Percentiles rank a stretch among this genome's conserved stretches.
Conservation (phyloP, 495 filamentous ascomycete genomes). For the Neurospora cerealis region DNA sequence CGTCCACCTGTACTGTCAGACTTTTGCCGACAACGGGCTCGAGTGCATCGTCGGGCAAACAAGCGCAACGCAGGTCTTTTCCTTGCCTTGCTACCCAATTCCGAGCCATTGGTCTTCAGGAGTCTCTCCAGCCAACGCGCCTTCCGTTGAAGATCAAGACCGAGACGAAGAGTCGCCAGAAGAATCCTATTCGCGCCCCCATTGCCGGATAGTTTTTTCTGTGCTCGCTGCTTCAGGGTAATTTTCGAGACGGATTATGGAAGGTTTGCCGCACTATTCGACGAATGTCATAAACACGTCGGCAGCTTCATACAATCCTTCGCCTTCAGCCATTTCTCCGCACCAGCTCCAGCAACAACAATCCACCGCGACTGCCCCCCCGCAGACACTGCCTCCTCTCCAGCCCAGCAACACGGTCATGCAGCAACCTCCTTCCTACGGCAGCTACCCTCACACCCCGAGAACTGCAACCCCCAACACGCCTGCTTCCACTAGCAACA, state of each 20-base stretch:
- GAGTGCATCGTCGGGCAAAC: constrained; percentile 10
- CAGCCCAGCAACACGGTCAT: constrained; percentile 56
- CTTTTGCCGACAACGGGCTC: neutral
- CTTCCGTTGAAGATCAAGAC: neutral
- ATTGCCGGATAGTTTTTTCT: constrained; percentile 24
- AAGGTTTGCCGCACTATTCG: constrained; percentile 25
- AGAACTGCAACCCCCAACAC: constrained; percentile 51
- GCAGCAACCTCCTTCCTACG: constrained; percentile 39
- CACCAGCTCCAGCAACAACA: constrained; percentile 13
- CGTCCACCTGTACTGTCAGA: neutral
- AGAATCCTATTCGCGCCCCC: constrained; percentile 17
- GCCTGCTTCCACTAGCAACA: constrained; percentile 50
- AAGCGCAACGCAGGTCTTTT: constrained; percentile 3
- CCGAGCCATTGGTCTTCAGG: constrained; percentile 4
- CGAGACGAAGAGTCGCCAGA: constrained; percentile 1
- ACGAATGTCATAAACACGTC: constrained; percentile 30
- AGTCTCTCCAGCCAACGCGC: constrained; percentile 4
- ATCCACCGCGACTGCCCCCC: constrained; percentile 33
- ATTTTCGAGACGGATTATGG: constrained; percentile 30
- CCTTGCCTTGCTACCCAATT: constrained; percentile 11
- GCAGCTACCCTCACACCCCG: constrained; percentile 54
- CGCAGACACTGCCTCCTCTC: constrained; percentile 62
- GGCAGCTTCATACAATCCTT: constrained; percentile 22
- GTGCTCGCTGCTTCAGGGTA: constrained; percentile 14
- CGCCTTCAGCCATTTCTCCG: constrained; percentile 20